Base-by-base conservation (phyloP, 139 green algal genomes). In the Desmodesmus armatus region DNA sequence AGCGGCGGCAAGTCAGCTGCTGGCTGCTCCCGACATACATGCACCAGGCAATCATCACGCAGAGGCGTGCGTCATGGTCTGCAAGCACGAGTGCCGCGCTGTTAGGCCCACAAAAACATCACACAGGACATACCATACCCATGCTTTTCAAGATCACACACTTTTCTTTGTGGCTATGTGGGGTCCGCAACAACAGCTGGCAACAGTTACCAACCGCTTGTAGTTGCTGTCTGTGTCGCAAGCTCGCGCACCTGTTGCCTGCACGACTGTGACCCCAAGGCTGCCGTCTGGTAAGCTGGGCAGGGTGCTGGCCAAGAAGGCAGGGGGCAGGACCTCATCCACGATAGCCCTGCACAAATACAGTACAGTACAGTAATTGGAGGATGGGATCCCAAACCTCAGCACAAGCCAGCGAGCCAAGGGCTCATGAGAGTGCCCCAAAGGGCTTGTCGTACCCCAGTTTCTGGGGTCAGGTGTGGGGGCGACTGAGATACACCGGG, bases 321-420 rank as follows among this genome's bases (percentile, higher is more conserved):
- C 86, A 0, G 97, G 97, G 13, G 97, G 89, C 79, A 99, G 87
- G 60, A 97, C 89, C 91, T 99, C 97, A 83, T 99, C 97, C n/a
- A 99, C 94, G 39, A 99, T 91, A 5, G 94, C 93, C 27, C 78
- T 84, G 62, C 66, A 72, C 7, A 31, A 72, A n/a, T n/a, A n/a
- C n/a, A n/a, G n/a, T n/a, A n/a, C n/a, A n/a, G n/a, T n/a, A n/a
- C n/a, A n/a, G n/a, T n/a, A n/a, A n/a, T n/a, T n/a, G n/a, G n/a
- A n/a, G n/a, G n/a, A n/a, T n/a, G n/a, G n/a, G n/a, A n/a, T n/a
- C n/a, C n/a, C n/a, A n/a, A n/a, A n/a, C n/a, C n/a, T n/a, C n/a
- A n/a, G n/a, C n/a, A n/a, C n/a, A n/a, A n/a, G n/a, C n/a, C n/a
- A n/a, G n/a, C n/a, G n/a, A n/a, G n/a, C n/a, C n/a, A n/a, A n/a